Evolutionary conservation across 2,329 filamentous ascomycete genomes (phyloP).

Genomic region (Didymella sp.): DNA sequence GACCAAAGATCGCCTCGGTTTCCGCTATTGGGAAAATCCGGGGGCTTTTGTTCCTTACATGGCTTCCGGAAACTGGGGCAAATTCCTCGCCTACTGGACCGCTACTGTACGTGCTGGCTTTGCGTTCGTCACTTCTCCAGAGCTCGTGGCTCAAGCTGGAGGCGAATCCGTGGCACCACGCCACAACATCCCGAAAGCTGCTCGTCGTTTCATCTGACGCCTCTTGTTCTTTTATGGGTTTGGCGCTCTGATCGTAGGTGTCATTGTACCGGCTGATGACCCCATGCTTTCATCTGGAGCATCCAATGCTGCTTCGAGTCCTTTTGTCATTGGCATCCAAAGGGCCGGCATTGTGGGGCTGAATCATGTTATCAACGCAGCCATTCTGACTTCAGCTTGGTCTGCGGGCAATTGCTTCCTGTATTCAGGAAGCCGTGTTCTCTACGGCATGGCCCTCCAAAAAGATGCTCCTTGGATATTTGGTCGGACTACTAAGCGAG

Average conservation of each 20-base stretch:
- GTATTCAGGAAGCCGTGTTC: not conserved
- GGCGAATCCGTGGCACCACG: not conserved
- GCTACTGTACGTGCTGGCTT: not conserved
- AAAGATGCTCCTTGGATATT: not conserved
- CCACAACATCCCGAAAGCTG: not conserved
- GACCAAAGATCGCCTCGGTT: not conserved
- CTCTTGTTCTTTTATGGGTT: not conserved
- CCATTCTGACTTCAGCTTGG: not conserved
- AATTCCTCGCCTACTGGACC: not conserved
- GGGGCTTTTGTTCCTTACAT: not conserved
- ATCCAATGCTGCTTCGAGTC: not conserved
- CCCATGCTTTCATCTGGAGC: not conserved
- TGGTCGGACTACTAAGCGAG: not conserved
- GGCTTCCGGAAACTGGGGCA: not conserved
- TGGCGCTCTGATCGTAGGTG: not conserved
- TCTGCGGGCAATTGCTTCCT: not conserved
- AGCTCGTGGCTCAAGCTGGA: not conserved
- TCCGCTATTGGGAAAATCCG: not conserved
- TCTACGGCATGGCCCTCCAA: not conserved
- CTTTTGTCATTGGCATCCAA: not conserved
- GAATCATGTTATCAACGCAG: not conserved
- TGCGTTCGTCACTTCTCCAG: not conserved
- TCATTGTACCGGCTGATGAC: not conserved
- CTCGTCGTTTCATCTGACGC: not conserved
- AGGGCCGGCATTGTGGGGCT: not conserved